Conservation (phyloP, 2,329 filamentous ascomycete species). For the Aspergillus sp. region DNA sequence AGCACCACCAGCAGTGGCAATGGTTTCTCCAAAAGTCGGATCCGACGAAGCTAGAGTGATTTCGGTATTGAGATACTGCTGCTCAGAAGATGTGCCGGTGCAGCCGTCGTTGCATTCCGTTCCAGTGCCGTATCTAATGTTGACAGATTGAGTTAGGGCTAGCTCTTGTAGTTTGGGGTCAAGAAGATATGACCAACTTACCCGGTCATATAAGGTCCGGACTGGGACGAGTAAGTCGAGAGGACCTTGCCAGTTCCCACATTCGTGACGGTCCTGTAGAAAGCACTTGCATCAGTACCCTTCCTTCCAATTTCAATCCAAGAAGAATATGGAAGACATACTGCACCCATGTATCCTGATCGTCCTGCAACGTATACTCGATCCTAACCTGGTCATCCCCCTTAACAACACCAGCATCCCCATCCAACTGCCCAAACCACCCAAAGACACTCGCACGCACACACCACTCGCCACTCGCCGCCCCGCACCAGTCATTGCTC, state of each 20-base stretch:
- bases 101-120: slow-evolving; percentile 47
- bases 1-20: slow-evolving; percentile 34
- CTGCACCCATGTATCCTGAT: slow-evolving; percentile 38
- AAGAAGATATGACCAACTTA: slow-evolving; percentile 9
- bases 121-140: slow-evolving; percentile 42
- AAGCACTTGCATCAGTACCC: neutral
- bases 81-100: slow-evolving; percentile 44
- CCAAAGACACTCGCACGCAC: slow-evolving; percentile 49
- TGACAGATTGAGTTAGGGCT: neutral
- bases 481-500: slow-evolving; percentile 49
- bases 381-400: slow-evolving; percentile 39
- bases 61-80: slow-evolving; percentile 46
- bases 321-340: slow-evolving; percentile 12
- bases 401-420: slow-evolving; percentile 21
- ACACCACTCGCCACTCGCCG: slow-evolving; percentile 45
- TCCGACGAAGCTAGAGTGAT: slow-evolving; percentile 44
- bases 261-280: slow-evolving; percentile 37
- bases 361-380: slow-evolving; percentile 30
- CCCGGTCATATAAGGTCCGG: slow-evolving; percentile 45
- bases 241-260: slow-evolving; percentile 39
- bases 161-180: no score
- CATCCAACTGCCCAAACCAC: slow-evolving; percentile 47
- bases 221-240: slow-evolving; percentile 39
- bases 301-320: neutral
- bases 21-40: slow-evolving; percentile 30